These are phyloP conservation scores for Oryza brachyantha DNA, from an alignment of 176 grass and related monocot species.

Conservation along the genomic window DNA sequence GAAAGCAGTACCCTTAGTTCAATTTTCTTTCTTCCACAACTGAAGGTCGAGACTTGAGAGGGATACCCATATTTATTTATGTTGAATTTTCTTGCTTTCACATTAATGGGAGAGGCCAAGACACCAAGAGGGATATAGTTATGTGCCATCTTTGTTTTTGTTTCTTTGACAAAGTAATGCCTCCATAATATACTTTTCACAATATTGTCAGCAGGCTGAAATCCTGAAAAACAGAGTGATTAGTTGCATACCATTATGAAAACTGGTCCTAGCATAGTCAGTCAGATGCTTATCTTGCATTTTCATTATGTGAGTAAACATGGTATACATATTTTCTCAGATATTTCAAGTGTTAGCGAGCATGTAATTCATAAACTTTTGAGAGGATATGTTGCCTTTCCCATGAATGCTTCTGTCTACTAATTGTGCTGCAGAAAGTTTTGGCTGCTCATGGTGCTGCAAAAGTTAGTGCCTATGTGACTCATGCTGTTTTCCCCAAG, in stretches of 20 bases:
- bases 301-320: background rate
- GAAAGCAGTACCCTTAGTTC: background rate
- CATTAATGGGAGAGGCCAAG: background rate
- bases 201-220: background rate
- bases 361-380: background rate
- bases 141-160: background rate
- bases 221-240: background rate
- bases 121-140: background rate
- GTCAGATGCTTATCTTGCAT: background rate
- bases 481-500: constrained; percentile 90
- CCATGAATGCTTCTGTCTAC: background rate
- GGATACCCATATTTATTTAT: too few relatives aligned
- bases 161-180: background rate
- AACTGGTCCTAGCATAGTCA: background rate
- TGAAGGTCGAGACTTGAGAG: too few relatives aligned
- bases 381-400: background rate
- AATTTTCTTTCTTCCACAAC: background rate
- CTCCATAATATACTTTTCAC: background rate
- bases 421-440: constrained; percentile 43
- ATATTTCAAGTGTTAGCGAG: background rate
- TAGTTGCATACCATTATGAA: background rate
- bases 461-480: constrained; percentile 95
- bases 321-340: background rate
- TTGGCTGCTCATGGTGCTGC: constrained; percentile 59
- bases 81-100: background rate